Evolutionary conservation across 345 rosid species (phyloP).

Genomic region (Eucalyptus cladocalyx): DNA sequence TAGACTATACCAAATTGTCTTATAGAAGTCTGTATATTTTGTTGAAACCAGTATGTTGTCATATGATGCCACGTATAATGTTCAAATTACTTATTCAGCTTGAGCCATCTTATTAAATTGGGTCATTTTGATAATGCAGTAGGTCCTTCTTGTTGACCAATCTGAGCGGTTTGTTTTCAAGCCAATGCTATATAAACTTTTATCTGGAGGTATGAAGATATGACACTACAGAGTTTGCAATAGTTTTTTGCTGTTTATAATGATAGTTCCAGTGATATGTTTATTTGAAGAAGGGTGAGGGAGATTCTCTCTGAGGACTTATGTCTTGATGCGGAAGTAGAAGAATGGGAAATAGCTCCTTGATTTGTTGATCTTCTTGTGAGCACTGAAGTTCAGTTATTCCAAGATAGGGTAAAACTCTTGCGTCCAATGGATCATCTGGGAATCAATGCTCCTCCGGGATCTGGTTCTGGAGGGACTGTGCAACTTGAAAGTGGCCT

Average conservation of each 20-base stretch:
- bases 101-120: neutral
- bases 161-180: conserved; percentile 90
- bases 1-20: neutral
- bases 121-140: neutral
- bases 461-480: conserved; percentile 48
- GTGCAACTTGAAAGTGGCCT: conserved; percentile 81
- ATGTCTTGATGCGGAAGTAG: conserved; percentile 53
- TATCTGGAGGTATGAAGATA: conserved; percentile 57
- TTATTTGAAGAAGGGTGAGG: neutral
- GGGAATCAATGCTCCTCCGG: conserved; percentile 33
- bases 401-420: conserved; percentile 66
- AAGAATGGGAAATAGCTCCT: conserved; percentile 96
- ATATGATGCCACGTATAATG: neutral
- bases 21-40: neutral
- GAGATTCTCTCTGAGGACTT: neutral
- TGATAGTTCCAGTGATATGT: neutral
- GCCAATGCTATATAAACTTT: conserved; percentile 90
- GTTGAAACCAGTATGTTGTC: neutral
- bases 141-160: conserved; percentile 81
- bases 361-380: conserved; percentile 76
- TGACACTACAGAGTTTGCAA: neutral
- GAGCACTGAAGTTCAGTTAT: conserved; percentile 54
- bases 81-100: neutral
- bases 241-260: neutral
- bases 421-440: conserved; percentile 55